Evolutionary conservation across 805 yeast species (phyloP).

Genomic region (Ogataea minuta): DNA sequence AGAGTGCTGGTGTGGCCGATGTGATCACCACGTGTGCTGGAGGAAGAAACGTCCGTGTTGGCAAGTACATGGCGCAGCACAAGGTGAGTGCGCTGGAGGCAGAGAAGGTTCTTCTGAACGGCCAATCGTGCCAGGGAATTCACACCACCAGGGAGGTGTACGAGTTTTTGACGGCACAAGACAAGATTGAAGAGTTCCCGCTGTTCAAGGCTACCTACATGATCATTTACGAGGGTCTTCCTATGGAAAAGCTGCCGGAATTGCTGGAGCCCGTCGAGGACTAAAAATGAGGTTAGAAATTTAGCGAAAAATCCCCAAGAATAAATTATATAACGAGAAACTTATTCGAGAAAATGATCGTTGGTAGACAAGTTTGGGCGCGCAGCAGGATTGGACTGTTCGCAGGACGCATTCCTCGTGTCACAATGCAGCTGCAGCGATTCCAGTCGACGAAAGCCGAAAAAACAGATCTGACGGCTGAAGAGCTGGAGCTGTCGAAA

Average conservation of each 20-base stretch:
- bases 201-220: conserved; percentile 75
- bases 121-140: conserved; percentile 96
- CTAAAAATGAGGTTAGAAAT: conserved; percentile 9
- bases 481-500: conserved; percentile 25
- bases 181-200: conserved; percentile 71
- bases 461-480: conserved; percentile 14
- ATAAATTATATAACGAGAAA: background rate
- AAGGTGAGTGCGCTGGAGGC: conserved; percentile 76
- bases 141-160: conserved; percentile 89
- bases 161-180: conserved; percentile 62
- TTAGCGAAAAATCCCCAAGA: background rate
- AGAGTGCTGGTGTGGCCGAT: conserved; percentile 97
- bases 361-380: conserved; percentile 3
- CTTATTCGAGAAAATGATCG: background rate
- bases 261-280: conserved; percentile 52
- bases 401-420: conserved; percentile 1
- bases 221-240: conserved; percentile 72
- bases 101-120: conserved; percentile 84
- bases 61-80: conserved; percentile 77
- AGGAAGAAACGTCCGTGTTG: conserved; percentile 94
- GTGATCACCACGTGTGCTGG: conserved; percentile 96
- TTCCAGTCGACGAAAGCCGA: conserved; percentile 6
- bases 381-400: conserved; percentile 3
- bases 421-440: conserved; percentile 7
- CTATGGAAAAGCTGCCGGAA: conserved; percentile 73